Conservation (phyloP, 1,284 basidiomycete genomes). For the Malassezia pachydermatis region DNA sequence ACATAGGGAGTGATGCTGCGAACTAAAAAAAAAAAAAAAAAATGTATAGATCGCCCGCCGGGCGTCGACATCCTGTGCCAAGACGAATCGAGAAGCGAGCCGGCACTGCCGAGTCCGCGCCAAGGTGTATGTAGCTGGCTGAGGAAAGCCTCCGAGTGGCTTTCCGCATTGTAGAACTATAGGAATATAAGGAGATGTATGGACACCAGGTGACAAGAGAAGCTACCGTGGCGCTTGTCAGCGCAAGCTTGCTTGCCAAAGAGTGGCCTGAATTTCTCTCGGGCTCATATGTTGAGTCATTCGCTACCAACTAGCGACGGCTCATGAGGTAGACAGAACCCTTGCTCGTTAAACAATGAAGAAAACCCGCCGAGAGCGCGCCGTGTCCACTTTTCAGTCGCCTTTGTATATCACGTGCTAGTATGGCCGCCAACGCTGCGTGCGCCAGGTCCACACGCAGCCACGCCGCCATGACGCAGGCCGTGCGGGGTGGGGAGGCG, state of each 20-base stretch:
- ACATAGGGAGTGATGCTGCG: too few species aligned
- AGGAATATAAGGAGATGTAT: constrained; percentile 2
- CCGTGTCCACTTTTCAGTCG: background rate
- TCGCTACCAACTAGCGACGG: constrained; percentile 1
- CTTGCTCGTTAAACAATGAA: constrained; percentile 19
- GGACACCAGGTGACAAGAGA: constrained; percentile 21
- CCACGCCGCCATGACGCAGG: background rate
- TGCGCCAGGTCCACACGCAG: too few species aligned
- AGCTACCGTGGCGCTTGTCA: constrained; percentile 19
- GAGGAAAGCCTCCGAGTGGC: too few species aligned
- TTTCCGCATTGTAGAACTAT: too few species aligned
- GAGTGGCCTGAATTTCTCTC: constrained; percentile 15
- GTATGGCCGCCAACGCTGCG: background rate
- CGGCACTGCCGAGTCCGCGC: too few species aligned
- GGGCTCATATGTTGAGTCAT: constrained; percentile 13
- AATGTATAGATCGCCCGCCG: too few species aligned
- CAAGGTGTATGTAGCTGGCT: too few species aligned
- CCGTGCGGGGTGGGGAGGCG: background rate
- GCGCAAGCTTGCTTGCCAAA: constrained; percentile 18
- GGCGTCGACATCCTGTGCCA: too few species aligned
- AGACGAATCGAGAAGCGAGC: too few species aligned
- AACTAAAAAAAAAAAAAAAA: too few species aligned
- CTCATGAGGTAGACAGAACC: constrained; percentile 16
- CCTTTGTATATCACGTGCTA: background rate
- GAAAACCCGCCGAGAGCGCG: background rate